phyloP scores from a whole-genome alignment of 495 filamentous ascomycete species.

The Pyrenula massariospora region DNA sequence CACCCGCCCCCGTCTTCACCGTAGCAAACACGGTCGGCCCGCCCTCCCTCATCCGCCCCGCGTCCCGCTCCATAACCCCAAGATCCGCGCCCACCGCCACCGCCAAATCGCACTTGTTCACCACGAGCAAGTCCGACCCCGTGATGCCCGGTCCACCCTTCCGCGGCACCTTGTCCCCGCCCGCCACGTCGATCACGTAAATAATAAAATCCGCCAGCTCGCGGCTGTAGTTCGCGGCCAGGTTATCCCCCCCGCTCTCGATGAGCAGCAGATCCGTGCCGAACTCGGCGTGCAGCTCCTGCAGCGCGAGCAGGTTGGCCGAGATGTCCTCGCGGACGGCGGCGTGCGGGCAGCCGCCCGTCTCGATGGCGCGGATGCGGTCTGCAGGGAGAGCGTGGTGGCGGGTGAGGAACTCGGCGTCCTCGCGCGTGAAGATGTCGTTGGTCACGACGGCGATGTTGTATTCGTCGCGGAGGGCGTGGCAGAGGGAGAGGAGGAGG shows the following conservation, averaged over 20 bases:
- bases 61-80: slow-evolving; percentile 88
- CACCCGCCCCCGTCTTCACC: slow-evolving; percentile 80
- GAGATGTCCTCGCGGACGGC: slow-evolving; percentile 96
- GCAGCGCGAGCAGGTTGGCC: slow-evolving; percentile 83
- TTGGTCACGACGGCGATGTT: slow-evolving; percentile 94
- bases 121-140: slow-evolving; percentile 79
- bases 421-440: slow-evolving; percentile 97
- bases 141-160: slow-evolving; percentile 98
- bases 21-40: slow-evolving; percentile 95
- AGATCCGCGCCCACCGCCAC: slow-evolving; percentile 86
- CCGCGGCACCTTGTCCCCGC: slow-evolving; percentile 92
- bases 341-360: slow-evolving; percentile 93
- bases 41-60: slow-evolving; percentile 87
- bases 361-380: slow-evolving; percentile 93
- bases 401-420: slow-evolving; percentile 89
- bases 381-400: slow-evolving; percentile 68
- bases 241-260: slow-evolving; percentile 89
- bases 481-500: slow-evolving; percentile 84
- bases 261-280: slow-evolving; percentile 70
- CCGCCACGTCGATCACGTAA: slow-evolving; percentile 94
- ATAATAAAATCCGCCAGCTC: slow-evolving; percentile 95
- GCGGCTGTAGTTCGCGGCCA: slow-evolving; percentile 88
- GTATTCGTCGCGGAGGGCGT: slow-evolving; percentile 60
- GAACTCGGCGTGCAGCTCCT: slow-evolving; percentile 71
- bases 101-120: slow-evolving; percentile 95